Evolutionary conservation across 305 asterid genomes (phyloP), one percentile per base, ranked within the genome.

Genomic region (Fraxinus paxiana): DNA sequence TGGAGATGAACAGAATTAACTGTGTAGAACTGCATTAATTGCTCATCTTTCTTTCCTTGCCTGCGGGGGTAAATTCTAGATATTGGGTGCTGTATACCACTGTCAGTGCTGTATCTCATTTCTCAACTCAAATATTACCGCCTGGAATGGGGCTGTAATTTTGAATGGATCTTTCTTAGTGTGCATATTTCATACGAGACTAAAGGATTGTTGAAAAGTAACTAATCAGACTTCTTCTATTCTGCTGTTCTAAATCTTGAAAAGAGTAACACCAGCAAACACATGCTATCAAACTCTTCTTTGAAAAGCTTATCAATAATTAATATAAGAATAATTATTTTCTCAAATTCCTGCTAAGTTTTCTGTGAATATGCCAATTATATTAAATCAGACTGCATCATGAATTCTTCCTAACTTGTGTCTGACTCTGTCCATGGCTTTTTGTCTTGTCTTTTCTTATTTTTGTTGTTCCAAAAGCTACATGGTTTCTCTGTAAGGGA

Each of bases 211-310:
- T 67, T 67, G 8, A 67, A 28, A 67, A 67, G 17, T 12, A 65
- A 28, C 3, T 28, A 28, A 67, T 67, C 38, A 67, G 37, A 28
- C 41, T 69, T 59, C 69, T 70, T 79, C 80, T 74, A 41, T 17
- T 72, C 22, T 80, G 79, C 83, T 79, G 46, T 63, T 59, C 33
- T 80, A 4, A 59, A 38, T 82, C 59, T 76, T 63, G 80, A 63
- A 63, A 63, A 80, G 71, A 38, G 56, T 67, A 43, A 12, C 48
- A 76, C 76, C 30, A 15, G 76, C 4, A 77, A 76, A 63, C 28
- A 71, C 38, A 26, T 37, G 85, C n/a, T 20, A 26, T 75, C 59
- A 72, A 63, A 33, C 70, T 9, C 75, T 81, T 83, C 67, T 76
- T 63, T 22, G 41, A 78, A 30, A 70, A 18, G 65, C 35, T 63